These are phyloP conservation scores for Candida andamanensis DNA, from an alignment of 805 yeast genomes.

Conservation along the genomic window DNA sequence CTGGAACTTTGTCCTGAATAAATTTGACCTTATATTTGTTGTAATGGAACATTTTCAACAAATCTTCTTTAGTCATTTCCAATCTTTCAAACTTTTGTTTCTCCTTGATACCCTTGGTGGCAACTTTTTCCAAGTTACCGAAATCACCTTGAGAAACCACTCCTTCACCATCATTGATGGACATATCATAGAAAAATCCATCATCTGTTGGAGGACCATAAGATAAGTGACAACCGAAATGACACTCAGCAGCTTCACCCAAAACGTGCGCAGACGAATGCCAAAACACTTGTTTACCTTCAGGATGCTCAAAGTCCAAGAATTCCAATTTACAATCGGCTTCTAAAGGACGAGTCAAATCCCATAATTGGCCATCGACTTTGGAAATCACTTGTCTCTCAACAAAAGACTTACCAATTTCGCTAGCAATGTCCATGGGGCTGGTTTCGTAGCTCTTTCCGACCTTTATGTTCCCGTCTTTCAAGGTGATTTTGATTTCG, in stretches of 20 bases:
- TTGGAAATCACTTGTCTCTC: constrained; percentile 90
- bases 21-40: constrained; percentile 92
- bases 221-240: constrained; percentile 83
- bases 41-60: constrained; percentile 89
- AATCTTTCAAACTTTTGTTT: constrained; percentile 93
- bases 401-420: constrained; percentile 78
- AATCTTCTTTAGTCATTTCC: constrained; percentile 85
- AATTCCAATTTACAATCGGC: constrained; percentile 63
- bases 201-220: constrained; percentile 96
- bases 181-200: constrained; percentile 96
- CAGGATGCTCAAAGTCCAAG: constrained; percentile 88
- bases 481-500: constrained; percentile 73
- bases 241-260: constrained; percentile 98
- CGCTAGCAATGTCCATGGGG: constrained; percentile 80
- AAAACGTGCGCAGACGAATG: constrained; percentile 97
- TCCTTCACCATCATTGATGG: constrained; percentile 68
- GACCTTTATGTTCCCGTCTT: constrained; percentile 75
- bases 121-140: constrained; percentile 74
- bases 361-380: constrained; percentile 91
- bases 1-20: constrained; percentile 86
- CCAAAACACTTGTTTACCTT: constrained; percentile 96
- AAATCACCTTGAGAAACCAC: constrained; percentile 78
- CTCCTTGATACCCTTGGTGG: constrained; percentile 87
- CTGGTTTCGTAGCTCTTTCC: constrained; percentile 87
- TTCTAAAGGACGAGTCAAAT: constrained; percentile 90